Evolutionary conservation across 2,329 filamentous ascomycete species (phyloP).

Genomic region (Penicillium sp.): DNA sequence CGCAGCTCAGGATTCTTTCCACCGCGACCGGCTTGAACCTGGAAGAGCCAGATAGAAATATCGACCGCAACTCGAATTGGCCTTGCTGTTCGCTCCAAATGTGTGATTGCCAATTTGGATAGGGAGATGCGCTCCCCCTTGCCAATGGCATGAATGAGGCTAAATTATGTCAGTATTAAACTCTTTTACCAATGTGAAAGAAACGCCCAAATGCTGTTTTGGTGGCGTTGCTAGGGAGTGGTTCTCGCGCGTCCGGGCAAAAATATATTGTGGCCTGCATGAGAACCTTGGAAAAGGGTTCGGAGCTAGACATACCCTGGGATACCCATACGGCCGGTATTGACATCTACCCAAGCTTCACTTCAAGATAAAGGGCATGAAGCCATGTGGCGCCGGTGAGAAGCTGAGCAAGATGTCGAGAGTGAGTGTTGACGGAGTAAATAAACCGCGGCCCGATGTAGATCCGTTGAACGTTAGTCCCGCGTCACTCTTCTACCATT

Average conservation of each 20-base stretch:
- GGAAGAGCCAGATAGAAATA: constrained; percentile 96
- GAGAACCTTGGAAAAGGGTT: neutral
- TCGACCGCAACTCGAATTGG: constrained; percentile 89
- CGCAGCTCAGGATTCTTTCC: constrained; percentile 87
- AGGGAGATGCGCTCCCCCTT: constrained; percentile 76
- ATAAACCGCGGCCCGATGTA: constrained; percentile 37
- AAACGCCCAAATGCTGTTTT: neutral
- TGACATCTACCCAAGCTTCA: neutral
- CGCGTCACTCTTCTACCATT: neutral
- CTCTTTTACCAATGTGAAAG: neutral
- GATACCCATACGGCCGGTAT: constrained; percentile 41
- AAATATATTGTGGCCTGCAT: neutral
- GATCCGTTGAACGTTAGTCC: constrained; percentile 26
- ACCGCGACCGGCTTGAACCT: constrained; percentile 80
- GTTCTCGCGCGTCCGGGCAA: too few species aligned
- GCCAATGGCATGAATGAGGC: constrained; percentile 89
- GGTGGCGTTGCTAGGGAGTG: constrained; percentile 7
- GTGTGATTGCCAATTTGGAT: constrained; percentile 76
- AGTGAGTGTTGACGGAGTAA: constrained; percentile 27
- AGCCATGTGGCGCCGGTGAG: constrained; percentile 10
- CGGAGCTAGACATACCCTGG: constrained; percentile 39
- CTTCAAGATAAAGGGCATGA: neutral
- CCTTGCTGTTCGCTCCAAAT: constrained; percentile 67
- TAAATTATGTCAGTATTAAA: constrained; percentile 39
- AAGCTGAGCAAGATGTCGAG: constrained; percentile 2